Percentiles rank a stretch among this genome's conserved stretches.
These are phyloP conservation scores for Epicoccum sorghinum DNA, from an alignment of 2,329 filamentous ascomycete species.

Conservation along the genomic window DNA sequence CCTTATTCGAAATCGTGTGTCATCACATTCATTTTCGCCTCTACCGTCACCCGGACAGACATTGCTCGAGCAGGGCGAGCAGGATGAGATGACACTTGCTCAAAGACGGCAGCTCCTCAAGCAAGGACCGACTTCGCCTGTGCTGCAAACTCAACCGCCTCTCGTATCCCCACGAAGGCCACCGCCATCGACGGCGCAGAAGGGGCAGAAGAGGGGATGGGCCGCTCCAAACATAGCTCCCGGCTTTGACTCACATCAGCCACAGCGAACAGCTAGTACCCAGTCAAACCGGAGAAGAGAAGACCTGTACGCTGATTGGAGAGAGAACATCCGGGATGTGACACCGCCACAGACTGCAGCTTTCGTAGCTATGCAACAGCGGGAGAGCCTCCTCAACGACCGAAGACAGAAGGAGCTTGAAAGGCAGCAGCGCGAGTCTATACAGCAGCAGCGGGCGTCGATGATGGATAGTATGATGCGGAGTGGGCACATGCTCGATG, in stretches of 20 bases:
- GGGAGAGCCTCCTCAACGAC: constrained; percentile 62
- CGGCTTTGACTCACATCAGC: constrained; percentile 48
- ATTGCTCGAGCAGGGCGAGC: constrained; percentile 32
- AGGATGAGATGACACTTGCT: constrained; percentile 74
- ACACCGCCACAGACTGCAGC: constrained; percentile 27
- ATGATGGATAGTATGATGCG: constrained; percentile 78
- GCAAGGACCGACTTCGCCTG: constrained; percentile 23
- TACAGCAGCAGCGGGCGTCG: constrained; percentile 65
- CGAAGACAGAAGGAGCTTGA: constrained; percentile 67
- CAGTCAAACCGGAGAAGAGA: constrained; percentile 42
- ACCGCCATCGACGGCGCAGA: constrained; percentile 37
- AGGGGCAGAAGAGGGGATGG: constrained; percentile 39
- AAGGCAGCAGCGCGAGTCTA: constrained; percentile 63
- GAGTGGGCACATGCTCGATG: constrained; percentile 73
- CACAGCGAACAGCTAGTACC: constrained; percentile 34
- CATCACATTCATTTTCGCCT: constrained; percentile 47
- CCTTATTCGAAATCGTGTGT: constrained; percentile 53
- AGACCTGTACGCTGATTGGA: constrained; percentile 44
- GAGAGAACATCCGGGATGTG: constrained; percentile 40
- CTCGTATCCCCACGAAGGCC: constrained; percentile 18
- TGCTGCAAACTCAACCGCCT: constrained; percentile 19
- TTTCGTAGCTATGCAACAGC: constrained; percentile 43
- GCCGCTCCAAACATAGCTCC: constrained; percentile 28
- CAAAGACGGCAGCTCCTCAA: constrained; percentile 59
- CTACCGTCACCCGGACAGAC: constrained; percentile 36